A percentile compares a stretch with the other conserved stretches of the same genome.
Conservation (phyloP, 441 rosid genomes). For the Populus hybrid region DNA sequence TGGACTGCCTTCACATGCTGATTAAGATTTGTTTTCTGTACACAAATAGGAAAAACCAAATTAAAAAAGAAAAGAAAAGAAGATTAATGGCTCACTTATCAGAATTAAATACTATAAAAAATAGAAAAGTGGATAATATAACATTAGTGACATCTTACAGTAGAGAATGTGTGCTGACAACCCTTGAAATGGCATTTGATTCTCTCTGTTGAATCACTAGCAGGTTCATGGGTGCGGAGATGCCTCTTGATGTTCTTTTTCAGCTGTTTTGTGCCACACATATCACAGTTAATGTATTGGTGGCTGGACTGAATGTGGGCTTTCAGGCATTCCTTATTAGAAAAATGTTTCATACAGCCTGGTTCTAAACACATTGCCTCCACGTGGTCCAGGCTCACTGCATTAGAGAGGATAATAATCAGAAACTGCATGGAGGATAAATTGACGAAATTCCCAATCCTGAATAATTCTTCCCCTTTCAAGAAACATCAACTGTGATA, state of each 20-base stretch:
- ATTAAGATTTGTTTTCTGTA: slow-evolving; percentile 68
- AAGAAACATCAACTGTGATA: neutral
- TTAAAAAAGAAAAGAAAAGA: neutral
- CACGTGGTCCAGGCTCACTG: slow-evolving; percentile 64
- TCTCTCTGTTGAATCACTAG: slow-evolving; percentile 30
- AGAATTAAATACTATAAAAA: neutral
- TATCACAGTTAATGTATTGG: slow-evolving; percentile 48
- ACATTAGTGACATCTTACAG: slow-evolving; percentile 39
- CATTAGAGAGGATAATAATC: slow-evolving; percentile 9
- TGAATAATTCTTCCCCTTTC: neutral
- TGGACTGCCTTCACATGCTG: slow-evolving; percentile 74
- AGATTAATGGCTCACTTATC: neutral
- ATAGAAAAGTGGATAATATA: slow-evolving; percentile 20
- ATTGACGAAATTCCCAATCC: neutral
- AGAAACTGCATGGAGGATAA: neutral
- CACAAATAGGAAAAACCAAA: neutral
- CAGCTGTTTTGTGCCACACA: slow-evolving; percentile 61
- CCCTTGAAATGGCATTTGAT: slow-evolving; percentile 53
- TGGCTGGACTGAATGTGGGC: slow-evolving; percentile 65
- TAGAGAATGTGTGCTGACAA: slow-evolving; percentile 57
- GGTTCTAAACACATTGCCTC: slow-evolving; percentile 76
- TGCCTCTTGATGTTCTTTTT: slow-evolving; percentile 81
- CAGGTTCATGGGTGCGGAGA: slow-evolving; percentile 51
- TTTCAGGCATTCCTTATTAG: slow-evolving; percentile 60
- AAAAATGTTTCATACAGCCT: slow-evolving; percentile 71